Evolutionary conservation across 306 rosid species (phyloP), one percentile per base, ranked within the genome.

Genomic region (Rubus parviflorus): DNA sequence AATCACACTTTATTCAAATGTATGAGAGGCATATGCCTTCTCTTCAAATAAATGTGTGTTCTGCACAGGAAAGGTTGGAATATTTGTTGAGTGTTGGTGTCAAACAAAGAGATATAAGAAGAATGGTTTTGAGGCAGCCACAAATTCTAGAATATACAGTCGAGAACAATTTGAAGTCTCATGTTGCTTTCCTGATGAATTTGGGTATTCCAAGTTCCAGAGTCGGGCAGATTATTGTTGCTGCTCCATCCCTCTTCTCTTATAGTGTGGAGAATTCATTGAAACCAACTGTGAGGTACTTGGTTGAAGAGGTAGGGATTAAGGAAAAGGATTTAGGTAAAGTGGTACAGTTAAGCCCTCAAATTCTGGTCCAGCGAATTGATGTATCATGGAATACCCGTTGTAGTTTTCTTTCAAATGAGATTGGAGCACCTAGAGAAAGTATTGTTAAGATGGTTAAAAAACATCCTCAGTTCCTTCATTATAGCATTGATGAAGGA

Each of bases 261-360:
- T 95, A 95, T 68, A 95, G 97, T 78, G 90, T 95, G 75, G 96
- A 95, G 73, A 95, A 92, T 52, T 92, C 99, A 0, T 83, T 95
- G 80, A 95, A 88, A 83, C 99, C 99, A 13, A 92, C 97, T 0
- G 97, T 87, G 19, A 88, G 89, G 77, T 95, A 95, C 88, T 85
- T 95, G 81, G 82, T 95, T 73, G 98, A 95, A 82, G 97, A 95
- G 83, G 97, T 95, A 7, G 99, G 98, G 78, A 95, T 95, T 80
- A 86, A 92, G 85, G 97, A 92, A 87, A 92, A 88, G 37, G 94
- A 89, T 82, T 80, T 95, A 84, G 87, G 93, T 66, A 96, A 96
- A 88, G 99, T 96, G 49, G 91, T 96, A 79, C 97, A 96, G 81
- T 79, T 96, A 72, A 96, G 99, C 85, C 99, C 99, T 35, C 99